Conservation (phyloP, 495 filamentous ascomycete species). For the Paragyromitra xinjiangensis region DNA sequence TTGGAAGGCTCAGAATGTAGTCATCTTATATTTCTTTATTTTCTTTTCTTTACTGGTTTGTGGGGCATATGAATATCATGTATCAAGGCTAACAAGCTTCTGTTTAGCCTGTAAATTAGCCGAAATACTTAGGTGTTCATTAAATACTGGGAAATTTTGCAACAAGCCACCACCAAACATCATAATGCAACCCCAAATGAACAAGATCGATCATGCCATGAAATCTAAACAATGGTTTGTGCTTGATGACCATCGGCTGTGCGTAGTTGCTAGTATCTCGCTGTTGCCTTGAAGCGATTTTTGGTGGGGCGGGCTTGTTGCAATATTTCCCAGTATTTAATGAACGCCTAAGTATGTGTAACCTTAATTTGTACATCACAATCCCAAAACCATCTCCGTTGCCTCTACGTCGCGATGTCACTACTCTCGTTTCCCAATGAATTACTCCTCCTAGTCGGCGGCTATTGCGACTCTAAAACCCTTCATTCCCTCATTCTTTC, state of each 20-base stretch:
- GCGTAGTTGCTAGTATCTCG: too few species aligned
- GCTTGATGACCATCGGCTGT: too few species aligned
- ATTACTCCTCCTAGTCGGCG: constrained; percentile 5
- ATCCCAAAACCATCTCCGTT: neutral
- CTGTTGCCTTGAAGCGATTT: too few species aligned
- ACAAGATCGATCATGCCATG: too few species aligned
- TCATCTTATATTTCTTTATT: too few species aligned
- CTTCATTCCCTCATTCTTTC: constrained; percentile 7
- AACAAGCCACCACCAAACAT: too few species aligned
- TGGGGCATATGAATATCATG: neutral
- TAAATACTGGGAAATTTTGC: too few species aligned
- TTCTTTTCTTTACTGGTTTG: neutral
- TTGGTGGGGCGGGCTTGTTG: too few species aligned
- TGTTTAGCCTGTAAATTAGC: neutral
- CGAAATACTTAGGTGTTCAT: neutral
- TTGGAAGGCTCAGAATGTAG: too few species aligned
- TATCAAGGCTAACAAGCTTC: neutral
- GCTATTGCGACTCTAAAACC: neutral
- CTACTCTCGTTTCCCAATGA: constrained; percentile 14
- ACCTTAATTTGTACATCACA: neutral
- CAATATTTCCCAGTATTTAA: too few species aligned
- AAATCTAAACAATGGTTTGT: too few species aligned
- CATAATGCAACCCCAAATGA: too few species aligned
- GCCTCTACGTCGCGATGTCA: neutral
- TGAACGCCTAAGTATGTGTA: neutral